phyloP scores from a whole-genome alignment of 192 early-diverging fungal species.

The Geranomyces michiganensis region DNA sequence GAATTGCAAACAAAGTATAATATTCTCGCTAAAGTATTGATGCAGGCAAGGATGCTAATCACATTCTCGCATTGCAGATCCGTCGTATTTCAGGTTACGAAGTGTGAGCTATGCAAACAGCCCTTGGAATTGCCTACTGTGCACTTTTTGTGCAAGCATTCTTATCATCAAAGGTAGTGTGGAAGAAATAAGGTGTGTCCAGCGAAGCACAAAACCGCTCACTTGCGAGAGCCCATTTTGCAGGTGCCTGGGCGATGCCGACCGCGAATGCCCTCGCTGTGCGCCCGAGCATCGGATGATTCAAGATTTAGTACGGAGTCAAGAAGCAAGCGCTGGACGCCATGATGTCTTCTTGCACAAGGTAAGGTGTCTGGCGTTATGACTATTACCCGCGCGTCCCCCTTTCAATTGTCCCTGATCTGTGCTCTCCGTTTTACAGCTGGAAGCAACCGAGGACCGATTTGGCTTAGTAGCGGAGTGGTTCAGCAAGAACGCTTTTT shows the following conservation, averaged over 20 bases:
- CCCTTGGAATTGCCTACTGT: slow-evolving; percentile 85
- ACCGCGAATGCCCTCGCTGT: slow-evolving; percentile 63
- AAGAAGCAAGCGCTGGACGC: slow-evolving; percentile 73
- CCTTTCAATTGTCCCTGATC: too few relatives aligned
- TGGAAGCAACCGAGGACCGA: slow-evolving; percentile 74
- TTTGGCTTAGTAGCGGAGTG: slow-evolving; percentile 88
- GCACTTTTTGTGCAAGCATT: slow-evolving; percentile 94
- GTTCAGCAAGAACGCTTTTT: slow-evolving; percentile 86
- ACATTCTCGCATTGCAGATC: slow-evolving; percentile 28
- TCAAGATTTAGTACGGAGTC: slow-evolving; percentile 73
- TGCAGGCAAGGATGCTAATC: background rate
- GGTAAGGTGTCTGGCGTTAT: slow-evolving; percentile 39
- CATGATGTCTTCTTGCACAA: slow-evolving; percentile 83
- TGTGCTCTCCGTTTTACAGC: slow-evolving; percentile 40
- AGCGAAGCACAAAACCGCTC: too few relatives aligned
- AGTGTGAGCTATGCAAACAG: slow-evolving; percentile 52
- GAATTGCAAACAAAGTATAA: slow-evolving; percentile 72
- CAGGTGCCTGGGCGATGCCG: slow-evolving; percentile 55
- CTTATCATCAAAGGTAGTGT: slow-evolving; percentile 81
- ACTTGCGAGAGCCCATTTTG: background rate
- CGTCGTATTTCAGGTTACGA: slow-evolving; percentile 51
- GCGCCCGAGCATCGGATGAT: slow-evolving; percentile 82
- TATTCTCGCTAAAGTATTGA: background rate
- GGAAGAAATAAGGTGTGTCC: too few relatives aligned
- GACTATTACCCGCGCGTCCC: background rate